A percentile compares a stretch with the other conserved stretches of the same genome.
Conservation (phyloP, 23 red algal species). For the Gracilaria caudata region DNA sequence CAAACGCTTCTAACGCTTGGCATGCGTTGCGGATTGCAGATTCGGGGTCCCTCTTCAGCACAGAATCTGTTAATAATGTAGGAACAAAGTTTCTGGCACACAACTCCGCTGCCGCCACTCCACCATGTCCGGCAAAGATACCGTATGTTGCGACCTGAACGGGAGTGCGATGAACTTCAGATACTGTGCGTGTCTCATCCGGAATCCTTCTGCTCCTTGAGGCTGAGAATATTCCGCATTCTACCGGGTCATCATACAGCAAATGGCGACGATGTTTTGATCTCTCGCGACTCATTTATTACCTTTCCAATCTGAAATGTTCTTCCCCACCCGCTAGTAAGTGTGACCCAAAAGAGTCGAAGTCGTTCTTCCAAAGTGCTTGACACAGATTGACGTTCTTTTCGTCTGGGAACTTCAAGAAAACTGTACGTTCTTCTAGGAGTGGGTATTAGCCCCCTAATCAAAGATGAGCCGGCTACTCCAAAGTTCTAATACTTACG, state of each 20-base stretch:
- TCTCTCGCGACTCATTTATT: slow-evolving; percentile 57
- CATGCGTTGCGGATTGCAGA: slow-evolving; percentile 55
- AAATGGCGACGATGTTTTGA: slow-evolving; percentile 57
- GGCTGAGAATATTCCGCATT: slow-evolving; percentile 51
- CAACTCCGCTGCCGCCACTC: slow-evolving; percentile 41
- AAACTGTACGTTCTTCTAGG: not conserved
- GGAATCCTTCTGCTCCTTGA: slow-evolving; percentile 35
- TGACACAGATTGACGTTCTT: not conserved
- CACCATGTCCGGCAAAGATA: slow-evolving; percentile 62
- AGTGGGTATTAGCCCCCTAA: not conserved
- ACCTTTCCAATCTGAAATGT: not conserved
- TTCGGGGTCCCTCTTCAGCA: slow-evolving; percentile 41
- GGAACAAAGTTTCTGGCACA: slow-evolving; percentile 65
- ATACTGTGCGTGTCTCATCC: slow-evolving; percentile 62
- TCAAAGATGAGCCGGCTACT: not conserved
- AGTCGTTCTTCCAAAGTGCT: not conserved
- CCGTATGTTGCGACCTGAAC: slow-evolving; percentile 46
- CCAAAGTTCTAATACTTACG: not conserved
- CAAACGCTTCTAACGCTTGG: slow-evolving; percentile 61
- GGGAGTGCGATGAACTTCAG: slow-evolving; percentile 47
- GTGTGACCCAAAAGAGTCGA: not conserved
- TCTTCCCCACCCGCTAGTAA: not conserved
- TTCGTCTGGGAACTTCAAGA: not conserved
- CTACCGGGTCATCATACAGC: slow-evolving; percentile 66
- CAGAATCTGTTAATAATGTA: slow-evolving; percentile 44